Evolutionary conservation across 2,329 filamentous ascomycete genomes (phyloP).

Genomic region (Trichoderma lentiforme): DNA sequence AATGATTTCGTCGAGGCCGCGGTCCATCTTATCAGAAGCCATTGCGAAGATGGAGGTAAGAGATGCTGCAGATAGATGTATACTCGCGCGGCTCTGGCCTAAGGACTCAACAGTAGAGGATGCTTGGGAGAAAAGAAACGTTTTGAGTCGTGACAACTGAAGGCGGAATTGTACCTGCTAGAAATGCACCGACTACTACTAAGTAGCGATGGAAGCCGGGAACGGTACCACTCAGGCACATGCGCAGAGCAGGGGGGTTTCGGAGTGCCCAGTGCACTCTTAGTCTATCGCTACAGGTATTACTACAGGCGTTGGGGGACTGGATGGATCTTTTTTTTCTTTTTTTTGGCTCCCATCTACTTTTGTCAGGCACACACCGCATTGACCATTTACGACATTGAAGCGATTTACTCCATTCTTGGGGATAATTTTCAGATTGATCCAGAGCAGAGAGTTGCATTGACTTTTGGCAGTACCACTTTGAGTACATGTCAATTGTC

Average conservation of each 20-base stretch:
- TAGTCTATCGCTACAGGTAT: neutral
- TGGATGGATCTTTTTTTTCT: neutral
- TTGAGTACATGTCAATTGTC: neutral
- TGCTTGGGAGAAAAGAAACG: neutral
- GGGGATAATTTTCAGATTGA: neutral
- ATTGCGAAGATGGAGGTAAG: constrained; percentile 25
- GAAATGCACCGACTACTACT: neutral
- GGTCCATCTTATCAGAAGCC: constrained; percentile 46
- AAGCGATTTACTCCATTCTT: neutral
- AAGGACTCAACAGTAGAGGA: neutral
- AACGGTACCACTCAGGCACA: neutral
- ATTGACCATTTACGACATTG: neutral
- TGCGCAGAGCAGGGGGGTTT: neutral
- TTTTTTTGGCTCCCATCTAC: neutral
- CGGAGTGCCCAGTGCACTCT: neutral
- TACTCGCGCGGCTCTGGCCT: neutral
- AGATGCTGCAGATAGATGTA: neutral
- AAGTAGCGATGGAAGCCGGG: neutral
- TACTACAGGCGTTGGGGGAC: neutral
- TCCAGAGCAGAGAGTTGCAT: neutral
- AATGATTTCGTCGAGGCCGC: constrained; percentile 56
- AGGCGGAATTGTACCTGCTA: neutral
- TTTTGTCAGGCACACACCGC: neutral
- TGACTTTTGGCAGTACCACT: neutral
- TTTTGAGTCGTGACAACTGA: neutral